These are phyloP conservation scores for Bassia scoparia DNA, from an alignment of 148 eudicot genomes.

Conservation along the genomic window DNA sequence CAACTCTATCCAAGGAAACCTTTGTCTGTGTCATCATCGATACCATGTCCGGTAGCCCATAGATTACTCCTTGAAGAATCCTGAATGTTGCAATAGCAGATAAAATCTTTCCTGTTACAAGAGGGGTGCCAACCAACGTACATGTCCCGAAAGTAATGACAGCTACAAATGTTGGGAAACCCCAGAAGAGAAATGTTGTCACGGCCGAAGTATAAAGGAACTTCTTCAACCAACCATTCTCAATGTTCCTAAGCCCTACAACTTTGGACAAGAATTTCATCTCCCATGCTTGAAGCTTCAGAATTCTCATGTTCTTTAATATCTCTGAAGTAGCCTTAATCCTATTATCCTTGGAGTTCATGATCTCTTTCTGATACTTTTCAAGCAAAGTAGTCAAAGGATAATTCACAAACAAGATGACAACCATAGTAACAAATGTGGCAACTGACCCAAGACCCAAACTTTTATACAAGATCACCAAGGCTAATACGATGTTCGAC, in stretches of 20 bases:
- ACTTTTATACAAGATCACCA: slow-evolving; percentile 31
- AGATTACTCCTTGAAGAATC: slow-evolving; percentile 36
- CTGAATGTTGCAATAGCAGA: slow-evolving; percentile 39
- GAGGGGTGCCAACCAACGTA: slow-evolving; percentile 30
- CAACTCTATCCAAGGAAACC: slow-evolving; percentile 40
- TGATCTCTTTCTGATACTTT: slow-evolving; percentile 26
- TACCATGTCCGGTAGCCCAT: slow-evolving; percentile 32
- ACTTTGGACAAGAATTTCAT: slow-evolving; percentile 35
- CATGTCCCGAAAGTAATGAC: slow-evolving; percentile 29
- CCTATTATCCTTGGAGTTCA: slow-evolving; percentile 29
- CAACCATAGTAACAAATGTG: slow-evolving; percentile 25
- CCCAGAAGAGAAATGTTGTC: slow-evolving; percentile 26
- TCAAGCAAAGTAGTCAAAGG: slow-evolving; percentile 13
- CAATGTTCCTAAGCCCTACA: slow-evolving; percentile 22
- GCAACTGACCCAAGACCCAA: slow-evolving; percentile 37
- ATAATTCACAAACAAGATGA: no score
- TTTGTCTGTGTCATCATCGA: slow-evolving; percentile 36
- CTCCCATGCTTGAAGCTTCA: slow-evolving; percentile 41
- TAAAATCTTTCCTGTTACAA: slow-evolving; percentile 32
- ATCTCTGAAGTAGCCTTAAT: slow-evolving; percentile 38
- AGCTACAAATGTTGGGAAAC: slow-evolving; percentile 32
- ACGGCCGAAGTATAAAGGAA: slow-evolving; percentile 17
- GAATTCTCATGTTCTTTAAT: slow-evolving; percentile 35
- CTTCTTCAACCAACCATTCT: slow-evolving; percentile 33
- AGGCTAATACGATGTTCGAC: slow-evolving; percentile 27